Percentiles rank a stretch among this genome's conserved stretches.
phyloP scores from a whole-genome alignment of 257 asterid genomes.

The Vinca minor region DNA sequence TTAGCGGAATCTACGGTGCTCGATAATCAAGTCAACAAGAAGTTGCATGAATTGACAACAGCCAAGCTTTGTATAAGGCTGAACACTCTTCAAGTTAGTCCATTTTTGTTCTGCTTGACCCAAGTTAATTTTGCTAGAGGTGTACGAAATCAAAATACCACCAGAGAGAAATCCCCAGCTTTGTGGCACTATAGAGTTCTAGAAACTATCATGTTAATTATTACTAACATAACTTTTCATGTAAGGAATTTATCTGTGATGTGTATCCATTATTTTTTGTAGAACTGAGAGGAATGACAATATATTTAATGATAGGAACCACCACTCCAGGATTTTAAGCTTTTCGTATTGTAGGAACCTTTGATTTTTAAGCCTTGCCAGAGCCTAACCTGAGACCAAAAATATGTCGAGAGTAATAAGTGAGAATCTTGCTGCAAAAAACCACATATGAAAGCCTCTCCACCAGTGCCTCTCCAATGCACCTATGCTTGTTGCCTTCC shows the following conservation, averaged over 20 bases:
- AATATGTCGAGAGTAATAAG: too few relatives aligned
- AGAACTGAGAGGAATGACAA: too few relatives aligned
- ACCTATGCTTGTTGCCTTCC: background rate
- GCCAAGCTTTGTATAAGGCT: conserved; percentile 82
- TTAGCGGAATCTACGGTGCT: conserved; percentile 46
- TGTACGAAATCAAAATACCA: background rate
- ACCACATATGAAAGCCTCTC: too few relatives aligned
- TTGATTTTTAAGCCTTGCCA: background rate
- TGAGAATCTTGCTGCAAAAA: background rate
- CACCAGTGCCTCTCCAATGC: background rate
- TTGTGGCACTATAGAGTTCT: background rate
- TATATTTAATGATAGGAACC: background rate
- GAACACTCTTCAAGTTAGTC: conserved; percentile 87
- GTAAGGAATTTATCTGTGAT: too few relatives aligned
- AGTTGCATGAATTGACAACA: conserved; percentile 61
- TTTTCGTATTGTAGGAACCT: background rate
- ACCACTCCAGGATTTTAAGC: background rate
- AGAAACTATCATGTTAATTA: background rate
- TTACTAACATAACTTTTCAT: too few relatives aligned
- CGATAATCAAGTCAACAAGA: conserved; percentile 47
- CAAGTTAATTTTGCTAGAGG: background rate
- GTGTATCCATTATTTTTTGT: too few relatives aligned
- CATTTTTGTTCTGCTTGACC: conserved; percentile 19
- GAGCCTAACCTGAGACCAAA: too few relatives aligned
- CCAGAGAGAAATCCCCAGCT: background rate